These are phyloP conservation scores for Rhododendron molle DNA, from an alignment of 148 eudicot genomes.

Conservation along the genomic window DNA sequence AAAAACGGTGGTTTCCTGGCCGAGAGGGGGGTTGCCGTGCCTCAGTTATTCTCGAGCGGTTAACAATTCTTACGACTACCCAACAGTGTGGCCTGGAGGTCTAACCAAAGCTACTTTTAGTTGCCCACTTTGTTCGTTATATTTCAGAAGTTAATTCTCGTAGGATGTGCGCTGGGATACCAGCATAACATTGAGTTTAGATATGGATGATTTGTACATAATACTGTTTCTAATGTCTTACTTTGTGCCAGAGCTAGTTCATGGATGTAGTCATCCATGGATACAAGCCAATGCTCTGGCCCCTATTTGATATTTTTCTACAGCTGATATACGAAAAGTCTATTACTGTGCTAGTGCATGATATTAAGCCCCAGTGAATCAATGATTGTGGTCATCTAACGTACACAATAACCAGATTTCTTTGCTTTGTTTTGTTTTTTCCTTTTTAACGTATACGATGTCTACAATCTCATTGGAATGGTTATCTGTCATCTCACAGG, in stretches of 20 bases:
- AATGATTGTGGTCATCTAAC: background rate
- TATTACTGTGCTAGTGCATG: background rate
- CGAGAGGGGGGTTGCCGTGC: background rate
- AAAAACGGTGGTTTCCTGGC: background rate
- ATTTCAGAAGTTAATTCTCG: background rate
- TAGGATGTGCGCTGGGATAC: background rate
- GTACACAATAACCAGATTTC: background rate
- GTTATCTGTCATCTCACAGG: constrained; percentile 29
- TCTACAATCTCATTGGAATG: background rate
- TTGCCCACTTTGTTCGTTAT: background rate
- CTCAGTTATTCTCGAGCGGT: background rate
- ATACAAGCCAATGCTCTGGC: background rate
- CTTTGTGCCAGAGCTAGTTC: background rate
- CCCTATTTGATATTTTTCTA: background rate
- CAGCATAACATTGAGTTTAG: background rate
- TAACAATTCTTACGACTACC: background rate
- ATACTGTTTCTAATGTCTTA: background rate
- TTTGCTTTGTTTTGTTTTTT: background rate
- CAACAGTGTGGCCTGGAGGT: background rate
- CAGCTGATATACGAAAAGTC: background rate
- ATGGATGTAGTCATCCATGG: background rate
- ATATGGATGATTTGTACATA: background rate
- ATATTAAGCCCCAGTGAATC: background rate
- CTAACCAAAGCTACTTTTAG: background rate
- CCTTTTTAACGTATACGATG: background rate